Evolutionary conservation across 2,329 filamentous ascomycete genomes (phyloP), one percentile per base, ranked within the genome.

Genomic region (Periconia macrospinosa): DNA sequence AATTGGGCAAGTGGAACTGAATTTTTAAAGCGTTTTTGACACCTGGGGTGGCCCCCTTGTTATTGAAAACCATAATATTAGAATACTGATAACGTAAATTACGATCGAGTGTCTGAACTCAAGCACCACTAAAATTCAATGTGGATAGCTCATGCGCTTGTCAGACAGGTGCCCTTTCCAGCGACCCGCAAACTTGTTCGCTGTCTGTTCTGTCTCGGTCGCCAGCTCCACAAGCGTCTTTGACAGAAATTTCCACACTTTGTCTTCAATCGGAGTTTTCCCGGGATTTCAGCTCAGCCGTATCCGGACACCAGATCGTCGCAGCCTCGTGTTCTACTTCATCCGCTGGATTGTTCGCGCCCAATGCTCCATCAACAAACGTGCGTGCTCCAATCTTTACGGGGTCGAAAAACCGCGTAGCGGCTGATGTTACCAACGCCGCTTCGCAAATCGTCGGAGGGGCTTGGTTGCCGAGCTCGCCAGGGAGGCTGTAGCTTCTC

Each of bases 321-420:
- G 49, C 18, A 1, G 57, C 27, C 58, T 80, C 68, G n/a, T 66
- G 67, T 70, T 71, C 76, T 2, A 79, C 57, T 20, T 69, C 56
- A 13, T 63, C 54, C 10, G 78, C 63, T 1, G 79, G 80, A 53
- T 81, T 82, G 60, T 82, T 82, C 15, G 54, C 51, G 11, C 57
- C 52, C 13, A 55, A 30, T 1, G 14, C 51, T 17, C 76, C 78
- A 57, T 82, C 79, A n/a, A 76, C 66, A 54, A 76, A 80, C 0
- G 41, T 42, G 43, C 62, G 47, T 2, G 55, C 50, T 2, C 70
- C 72, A 27, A 82, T 70, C 1, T 53, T 45, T 35, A 81, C 74
- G 2, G 74, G 55, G 9, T 68, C 58, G 47, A 71, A 72, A 43
- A 67, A 72, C 1, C 58, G 61, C 1, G 67, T 54, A 2, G 69